Base-by-base conservation (phyloP, 345 rosid genomes). In the Linum lewisii region DNA sequence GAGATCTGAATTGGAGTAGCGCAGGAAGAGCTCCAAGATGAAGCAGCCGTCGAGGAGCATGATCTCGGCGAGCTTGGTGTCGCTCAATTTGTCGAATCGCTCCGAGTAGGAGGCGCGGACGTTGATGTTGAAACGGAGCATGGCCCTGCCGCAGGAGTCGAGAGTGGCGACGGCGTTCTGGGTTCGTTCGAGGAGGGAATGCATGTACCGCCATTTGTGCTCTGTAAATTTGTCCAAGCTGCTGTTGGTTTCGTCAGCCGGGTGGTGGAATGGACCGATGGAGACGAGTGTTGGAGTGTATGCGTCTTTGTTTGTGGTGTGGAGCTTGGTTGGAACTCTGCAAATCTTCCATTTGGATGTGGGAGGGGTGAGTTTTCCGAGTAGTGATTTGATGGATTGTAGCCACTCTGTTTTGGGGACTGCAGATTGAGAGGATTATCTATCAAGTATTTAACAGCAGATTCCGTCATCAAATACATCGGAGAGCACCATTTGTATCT, bases 21-120 rank as follows among this genome's bases (percentile, higher is more conserved):
- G 60, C 62, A 24, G 63, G n/a, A 66, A 54, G 23, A 66, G 65
- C 29, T 66, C 70, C 23, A 66, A 16, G 19, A 66, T 45, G 60
- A 66, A 66, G 61, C 58, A 49, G 19, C 45, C 70, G 34, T 66
- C 70, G 4, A 24, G 16, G 6, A 60, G 25, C 38, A 66, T 24
- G 21, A 54, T 54, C 6, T 53, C 6, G 4, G 51, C 44, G 23
- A 53, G 58, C 0, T 53, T 1, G 2, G 13, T 2, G 24, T 1
- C n/a, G 2, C n/a, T n/a, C n/a, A 0, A 0, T 4, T 2, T 0
- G 0, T 21, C 0, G 15, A 53, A 15, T 5, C 5, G 1, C 4
- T 24, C 54, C 0, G 21, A 60, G 9, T 66, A 66, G 42, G 36
- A 60, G n/a, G 15, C 29, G 5, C 61, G 61, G 22, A 60, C 22